phyloP scores from a whole-genome alignment of 2,329 filamentous ascomycete genomes.

The Dothideomycetidae sp. region DNA sequence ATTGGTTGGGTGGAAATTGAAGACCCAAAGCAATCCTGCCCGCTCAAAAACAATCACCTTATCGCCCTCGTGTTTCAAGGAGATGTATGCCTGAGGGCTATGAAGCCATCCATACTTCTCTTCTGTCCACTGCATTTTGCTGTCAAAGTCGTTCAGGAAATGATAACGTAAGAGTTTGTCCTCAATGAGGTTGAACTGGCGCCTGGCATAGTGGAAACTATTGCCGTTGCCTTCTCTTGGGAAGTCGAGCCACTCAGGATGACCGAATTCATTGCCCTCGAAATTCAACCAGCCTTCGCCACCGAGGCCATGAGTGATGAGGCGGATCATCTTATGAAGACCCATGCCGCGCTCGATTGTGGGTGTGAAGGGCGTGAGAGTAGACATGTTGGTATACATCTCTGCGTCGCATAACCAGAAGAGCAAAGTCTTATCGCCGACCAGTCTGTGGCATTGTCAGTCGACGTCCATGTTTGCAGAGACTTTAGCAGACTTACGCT shows the following conservation, averaged over 20 bases:
- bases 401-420: conserved; percentile 98
- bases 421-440: conserved; percentile 92
- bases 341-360: conserved; percentile 82
- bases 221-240: conserved; percentile 57
- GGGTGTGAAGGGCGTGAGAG: conserved; percentile 65
- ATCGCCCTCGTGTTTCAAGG: conserved; percentile 82
- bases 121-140: conserved; percentile 77
- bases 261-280: conserved; percentile 96
- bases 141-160: conserved; percentile 88
- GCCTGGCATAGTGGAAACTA: conserved; percentile 36
- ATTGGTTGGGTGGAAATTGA: conserved; percentile 80
- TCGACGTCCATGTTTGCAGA: background rate
- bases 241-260: conserved; percentile 98
- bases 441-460: conserved; percentile 45
- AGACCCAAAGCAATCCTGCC: conserved; percentile 77
- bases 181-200: conserved; percentile 85
- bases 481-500: conserved; percentile 51
- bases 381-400: conserved; percentile 96
- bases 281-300: conserved; percentile 98
- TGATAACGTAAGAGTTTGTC: conserved; percentile 75
- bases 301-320: conserved; percentile 79
- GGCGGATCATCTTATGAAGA: conserved; percentile 93
- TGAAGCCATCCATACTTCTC: conserved; percentile 85
- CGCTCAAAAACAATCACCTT: conserved; percentile 95
- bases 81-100: conserved; percentile 74